Percentiles rank a stretch among this genome's conserved stretches.
These are phyloP conservation scores for Trapa bicornis DNA, from an alignment of 345 rosid species.

Conservation along the genomic window DNA sequence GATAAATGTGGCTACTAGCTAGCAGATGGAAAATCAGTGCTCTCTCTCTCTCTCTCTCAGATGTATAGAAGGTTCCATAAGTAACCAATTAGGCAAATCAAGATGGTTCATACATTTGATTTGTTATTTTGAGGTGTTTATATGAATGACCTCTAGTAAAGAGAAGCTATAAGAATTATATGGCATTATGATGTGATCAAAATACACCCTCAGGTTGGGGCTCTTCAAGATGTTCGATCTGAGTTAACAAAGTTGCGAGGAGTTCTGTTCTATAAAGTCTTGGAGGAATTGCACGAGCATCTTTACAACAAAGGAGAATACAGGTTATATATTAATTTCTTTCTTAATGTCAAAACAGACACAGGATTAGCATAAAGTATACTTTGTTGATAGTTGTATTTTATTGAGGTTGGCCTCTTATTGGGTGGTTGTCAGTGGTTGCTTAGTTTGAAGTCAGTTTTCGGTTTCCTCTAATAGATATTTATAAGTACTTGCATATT, in stretches of 20 bases:
- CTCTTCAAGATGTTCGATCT: conserved; percentile 97
- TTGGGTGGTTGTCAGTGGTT: neutral
- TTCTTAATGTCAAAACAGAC: neutral
- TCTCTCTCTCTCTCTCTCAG: neutral
- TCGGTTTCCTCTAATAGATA: neutral
- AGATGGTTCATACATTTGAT: neutral
- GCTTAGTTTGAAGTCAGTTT: neutral
- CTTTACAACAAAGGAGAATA: conserved; percentile 92
- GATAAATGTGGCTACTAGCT: neutral
- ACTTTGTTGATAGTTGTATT: neutral
- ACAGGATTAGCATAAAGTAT: neutral
- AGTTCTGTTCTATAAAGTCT: conserved; percentile 62
- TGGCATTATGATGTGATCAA: neutral
- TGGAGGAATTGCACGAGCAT: conserved; percentile 95
- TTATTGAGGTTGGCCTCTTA: neutral
- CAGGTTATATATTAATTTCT: conserved; percentile 34
- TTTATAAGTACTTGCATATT: neutral
- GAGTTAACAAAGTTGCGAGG: conserved; percentile 87
- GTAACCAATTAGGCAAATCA: neutral
- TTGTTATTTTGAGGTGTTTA: neutral
- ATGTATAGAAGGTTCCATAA: neutral
- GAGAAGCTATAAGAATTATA: neutral
- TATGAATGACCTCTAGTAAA: neutral
- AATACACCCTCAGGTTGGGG: conserved; percentile 65
- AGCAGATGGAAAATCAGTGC: neutral